These are phyloP conservation scores for Asterella californica DNA, from an alignment of 225 moss, liverwort and hornwort species.

Conservation along the genomic window DNA sequence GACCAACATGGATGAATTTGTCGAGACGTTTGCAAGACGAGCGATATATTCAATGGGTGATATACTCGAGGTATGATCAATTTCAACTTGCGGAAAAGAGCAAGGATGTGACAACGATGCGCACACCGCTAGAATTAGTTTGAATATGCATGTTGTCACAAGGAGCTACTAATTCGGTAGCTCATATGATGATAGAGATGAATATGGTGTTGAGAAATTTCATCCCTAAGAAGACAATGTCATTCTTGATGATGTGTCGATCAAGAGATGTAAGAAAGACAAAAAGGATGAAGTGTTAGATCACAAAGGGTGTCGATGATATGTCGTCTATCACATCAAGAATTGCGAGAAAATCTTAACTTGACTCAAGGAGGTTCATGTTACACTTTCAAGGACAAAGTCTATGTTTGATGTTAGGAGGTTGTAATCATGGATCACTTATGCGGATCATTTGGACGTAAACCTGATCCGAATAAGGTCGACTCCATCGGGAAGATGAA, in stretches of 20 bases:
- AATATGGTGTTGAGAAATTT: neutral
- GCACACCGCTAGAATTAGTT: slow-evolving; percentile 14
- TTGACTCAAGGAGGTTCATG: neutral
- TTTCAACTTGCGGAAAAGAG: slow-evolving; percentile 19
- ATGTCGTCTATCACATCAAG: too few species aligned
- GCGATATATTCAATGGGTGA: slow-evolving; percentile 24
- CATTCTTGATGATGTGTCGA: slow-evolving; percentile 21
- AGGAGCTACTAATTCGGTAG: slow-evolving; percentile 17
- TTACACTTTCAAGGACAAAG: slow-evolving; percentile 13
- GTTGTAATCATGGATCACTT: neutral
- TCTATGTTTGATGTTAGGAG: too few species aligned
- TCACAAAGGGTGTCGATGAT: too few species aligned
- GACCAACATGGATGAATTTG: slow-evolving; percentile 22
- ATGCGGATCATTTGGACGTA: too few species aligned
- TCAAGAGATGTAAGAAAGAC: too few species aligned
- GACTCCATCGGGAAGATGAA: too few species aligned
- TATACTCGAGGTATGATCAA: slow-evolving; percentile 10
- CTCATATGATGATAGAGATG: neutral
- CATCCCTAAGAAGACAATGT: slow-evolving; percentile 15
- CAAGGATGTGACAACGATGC: slow-evolving; percentile 21
- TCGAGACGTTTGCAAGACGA: slow-evolving; percentile 16
- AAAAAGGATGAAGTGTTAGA: too few species aligned
- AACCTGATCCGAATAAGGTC: too few species aligned
- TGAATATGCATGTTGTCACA: slow-evolving; percentile 17
- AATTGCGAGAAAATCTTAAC: neutral